Base-by-base conservation (phyloP, 208 protist species). In the Trypanosoma congolense region DNA sequence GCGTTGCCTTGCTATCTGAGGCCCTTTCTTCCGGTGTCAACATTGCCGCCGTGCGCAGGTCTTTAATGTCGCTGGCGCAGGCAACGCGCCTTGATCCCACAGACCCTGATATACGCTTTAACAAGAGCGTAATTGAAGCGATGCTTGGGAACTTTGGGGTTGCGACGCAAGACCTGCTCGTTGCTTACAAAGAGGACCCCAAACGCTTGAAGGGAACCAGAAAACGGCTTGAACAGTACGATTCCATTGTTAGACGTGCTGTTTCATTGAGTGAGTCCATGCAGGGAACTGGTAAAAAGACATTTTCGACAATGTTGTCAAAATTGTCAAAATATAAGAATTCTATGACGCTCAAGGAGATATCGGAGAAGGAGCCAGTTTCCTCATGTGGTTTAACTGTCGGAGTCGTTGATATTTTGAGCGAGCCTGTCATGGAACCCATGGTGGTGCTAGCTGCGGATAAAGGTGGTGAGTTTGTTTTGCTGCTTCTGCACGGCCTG, bases 81-180 rank as follows among this genome's bases (percentile, higher is more conserved):
- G 73, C 73, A 3, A 75, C 80, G 4, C 33, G 57, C 18, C 16
- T 56, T 22, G 40, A 25, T 4, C 62, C 62, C 6, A 47, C 65
- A 10, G 80, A 93, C 35, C 87, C 87, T 3, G 87, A 93, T 50
- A 59, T 91, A 28, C 66, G 73, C 25, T 93, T 75, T 65, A 93
- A 93, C 74, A 87, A 81, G 69, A 80, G 69, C 1, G 71, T 82
- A 9, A 60, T 93, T 31, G 78, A 90, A 47, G 77, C 80, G 19
- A 61, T 91, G 45, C 42, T 84, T 24, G 87, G 87, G 8, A 52
- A 80, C 58, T 93, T 86, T 59, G 83, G 80, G 29, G 36, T 35
- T 9, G 80, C 87, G 1, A 71, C 73, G 18, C 56, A 51, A 35
- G 71, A 84, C 41, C 82, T 81, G 50, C 65, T 65, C 41, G 57